phyloP scores from a whole-genome alignment of 2,329 filamentous ascomycete genomes.

The Talaromyces amestolkiae region DNA sequence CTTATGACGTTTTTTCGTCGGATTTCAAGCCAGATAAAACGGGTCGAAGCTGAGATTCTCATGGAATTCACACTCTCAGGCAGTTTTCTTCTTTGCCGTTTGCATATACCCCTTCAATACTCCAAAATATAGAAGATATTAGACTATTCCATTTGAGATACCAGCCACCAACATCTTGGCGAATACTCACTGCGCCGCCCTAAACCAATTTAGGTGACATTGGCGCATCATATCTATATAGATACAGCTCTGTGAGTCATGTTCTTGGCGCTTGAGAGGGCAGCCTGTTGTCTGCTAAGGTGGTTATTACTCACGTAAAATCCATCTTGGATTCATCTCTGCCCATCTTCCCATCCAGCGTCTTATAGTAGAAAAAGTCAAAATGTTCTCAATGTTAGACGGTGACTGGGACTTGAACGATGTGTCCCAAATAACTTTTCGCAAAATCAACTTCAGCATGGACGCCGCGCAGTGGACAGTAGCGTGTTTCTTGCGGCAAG shows the following conservation, averaged over 20 bases:
- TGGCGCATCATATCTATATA: background rate
- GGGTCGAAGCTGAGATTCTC: background rate
- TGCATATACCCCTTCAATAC: background rate
- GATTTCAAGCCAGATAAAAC: background rate
- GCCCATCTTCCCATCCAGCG: background rate
- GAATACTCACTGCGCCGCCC: background rate
- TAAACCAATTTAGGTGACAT: background rate
- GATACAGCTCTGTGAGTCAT: background rate
- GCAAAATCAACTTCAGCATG: background rate
- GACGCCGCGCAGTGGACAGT: background rate
- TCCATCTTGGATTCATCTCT: no score
- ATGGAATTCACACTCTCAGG: background rate
- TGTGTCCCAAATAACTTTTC: background rate
- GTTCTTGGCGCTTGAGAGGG: background rate
- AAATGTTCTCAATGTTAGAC: background rate
- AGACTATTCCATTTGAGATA: background rate
- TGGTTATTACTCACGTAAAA: background rate
- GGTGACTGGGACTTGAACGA: background rate
- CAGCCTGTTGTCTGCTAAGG: background rate
- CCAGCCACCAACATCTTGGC: background rate
- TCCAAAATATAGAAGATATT: background rate
- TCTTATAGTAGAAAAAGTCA: background rate
- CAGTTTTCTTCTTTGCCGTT: background rate
- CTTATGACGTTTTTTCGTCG: background rate
- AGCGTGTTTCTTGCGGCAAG: background rate